Evolutionary conservation across 2,329 filamentous ascomycete genomes (phyloP), one percentile per base, ranked within the genome.

Genomic region (Ascochyta fabae): DNA sequence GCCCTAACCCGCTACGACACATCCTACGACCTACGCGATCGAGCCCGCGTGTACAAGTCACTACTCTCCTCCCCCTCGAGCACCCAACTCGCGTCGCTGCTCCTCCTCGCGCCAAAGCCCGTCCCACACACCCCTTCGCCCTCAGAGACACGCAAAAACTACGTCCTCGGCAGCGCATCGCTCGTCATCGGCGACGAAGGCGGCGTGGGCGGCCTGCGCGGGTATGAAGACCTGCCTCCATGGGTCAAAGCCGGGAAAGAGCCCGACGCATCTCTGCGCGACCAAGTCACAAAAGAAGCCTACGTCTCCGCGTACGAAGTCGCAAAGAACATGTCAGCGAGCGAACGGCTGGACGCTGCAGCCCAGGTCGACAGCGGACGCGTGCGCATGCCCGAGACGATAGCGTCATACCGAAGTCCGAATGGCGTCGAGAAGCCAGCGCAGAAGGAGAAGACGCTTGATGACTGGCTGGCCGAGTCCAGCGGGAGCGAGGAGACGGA

Each of bases 21-120:
- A 0, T 97, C 93, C 0, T 99, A 96, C 75, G 93, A 98, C 70
- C 86, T 99, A 3, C 91, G 95, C 61, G 95, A 98, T 72, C 89
- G 95, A 23, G 88, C 93, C 2, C 87, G 95, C 29, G 84, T 97
- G 58, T 98, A 96, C 79, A 92, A 90, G 61, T 84, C 92, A 1
- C 85, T 99, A 1, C 85, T 99, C 2, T 84, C 86, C 4, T 87
- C 90, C 4, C 91, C 93, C 1, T 81, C 83, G 2, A 86, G 85
- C 7, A 89, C 87, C 0, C 92, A 98, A 73, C 85, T 99, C 15
- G 95, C 95, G 3, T 92, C 90, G 0, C 82, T 99, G 13, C 89
- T 98, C 73, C 86, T 99, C 0, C 84, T 98, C 1, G 95, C 95
- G 0, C 93, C 95, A 0, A 99, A 99, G 73, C 94, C 95, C 0